Base-by-base conservation (phyloP, 2,329 filamentous ascomycete genomes). In the Botrytis galanthina region DNA sequence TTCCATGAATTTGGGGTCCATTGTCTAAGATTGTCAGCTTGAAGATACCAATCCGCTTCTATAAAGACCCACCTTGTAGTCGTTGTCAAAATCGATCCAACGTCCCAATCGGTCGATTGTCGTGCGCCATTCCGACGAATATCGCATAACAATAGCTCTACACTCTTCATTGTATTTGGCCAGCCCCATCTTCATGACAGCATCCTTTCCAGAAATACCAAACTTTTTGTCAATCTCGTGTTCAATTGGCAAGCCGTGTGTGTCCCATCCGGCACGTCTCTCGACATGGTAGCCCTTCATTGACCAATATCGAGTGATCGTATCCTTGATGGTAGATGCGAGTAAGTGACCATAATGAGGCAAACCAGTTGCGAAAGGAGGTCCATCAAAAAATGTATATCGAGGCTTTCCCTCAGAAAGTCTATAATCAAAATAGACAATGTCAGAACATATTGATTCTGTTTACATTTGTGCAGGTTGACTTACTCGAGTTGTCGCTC, bases 31-130 rank as follows among this genome's bases (percentile, higher is more conserved):
- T 29, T 29, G 72, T 78, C 75, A 79, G 77, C 74, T 66, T 39
- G 26, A 39, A 35, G 46, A 67, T 22, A 12, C 46, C 18, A 32
- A 12, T 64, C 64, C 4, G 32, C 57, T 71, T 61, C 42, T 29
- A 59, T 44, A 26, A 16, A 51, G 51, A 68, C 81, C 76, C 80
- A 90, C 90, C 89, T 97, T 97, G 86, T 97, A 98, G 82, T 98
- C 94, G 79, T 97, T 96, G 83, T 98, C 95, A 79, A 98, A 98
- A 83, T 98, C 95, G 79, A 98, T 96, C 95, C 95, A 98, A 73
- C 95, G 91, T 73, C 95, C 95, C 59, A 98, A 84, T 75, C 95
- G 87, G 80, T 97, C 94, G 79, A 98, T 92, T 39, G 94, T 97
- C 76, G 90, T 85, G 79, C 94, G 89, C 95, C 95, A 98, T 82